Evolutionary conservation across 768 basidiomycete genomes (phyloP), one percentile per base, ranked within the genome.

Genomic region (Lentinula raphanica): DNA sequence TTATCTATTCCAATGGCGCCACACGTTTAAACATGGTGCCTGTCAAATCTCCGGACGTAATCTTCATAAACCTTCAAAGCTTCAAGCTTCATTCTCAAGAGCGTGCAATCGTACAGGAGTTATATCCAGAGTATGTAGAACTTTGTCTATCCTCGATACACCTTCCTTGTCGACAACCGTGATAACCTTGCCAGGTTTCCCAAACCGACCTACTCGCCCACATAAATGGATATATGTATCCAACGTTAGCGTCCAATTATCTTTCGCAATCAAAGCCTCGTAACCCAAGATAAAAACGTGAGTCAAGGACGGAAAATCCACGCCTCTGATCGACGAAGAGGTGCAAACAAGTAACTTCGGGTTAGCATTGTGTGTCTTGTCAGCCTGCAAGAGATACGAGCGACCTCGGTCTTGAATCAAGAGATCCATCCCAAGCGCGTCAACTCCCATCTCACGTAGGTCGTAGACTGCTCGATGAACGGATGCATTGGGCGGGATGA

Each of bases 251-350:
- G 51, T 54, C 42, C 53, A 42, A 21, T 53, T 50, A 17, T 55
- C 59, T 25, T 56, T 42, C 2, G 54, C 40, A 42, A 44, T 38
- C 27, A 59, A 35, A 8, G 42, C 19, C 23, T 48, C 44, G 29
- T 87, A 71, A 3, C 88, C 88, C 45, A 87, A 70, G 50, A 90
- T 73, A 67, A 92, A 90, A 19, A 92, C 89, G 66, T 91, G 90
- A 48, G 81, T 81, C 63, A 92, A 73, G 60, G 77, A 78, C 9
- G 84, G 85, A 53, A 92, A 69, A 71, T 92, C 89, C 49, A 92
- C 70, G 27, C 90, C 90, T 49, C 90, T 84, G 35, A 81, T 83
- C 19, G 85, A 85, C 17, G 88, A 86, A 23, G 82, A 72, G 0
- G 89, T 90, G 13, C 80, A 78, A 39, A 92, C 86, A 31, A 92